Base-by-base conservation (phyloP, 1,284 basidiomycete species). In the Microbotryum violaceum region DNA sequence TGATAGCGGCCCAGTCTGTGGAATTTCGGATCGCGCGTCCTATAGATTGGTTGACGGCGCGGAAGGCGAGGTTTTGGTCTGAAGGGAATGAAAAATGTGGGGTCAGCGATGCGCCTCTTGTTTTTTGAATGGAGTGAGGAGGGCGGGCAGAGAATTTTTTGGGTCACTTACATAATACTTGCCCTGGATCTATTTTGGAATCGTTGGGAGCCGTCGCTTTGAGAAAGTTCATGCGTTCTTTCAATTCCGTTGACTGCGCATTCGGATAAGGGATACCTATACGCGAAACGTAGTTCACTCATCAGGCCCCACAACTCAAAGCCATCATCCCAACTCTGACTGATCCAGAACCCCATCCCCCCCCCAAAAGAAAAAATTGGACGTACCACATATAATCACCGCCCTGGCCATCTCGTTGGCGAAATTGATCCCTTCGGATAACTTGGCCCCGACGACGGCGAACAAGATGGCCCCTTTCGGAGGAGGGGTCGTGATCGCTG, bases 341-440 rank as follows among this genome's bases (percentile, higher is more conserved):
- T 27, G 27, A 27, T 27, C 27, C 27, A 4, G 27, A 27, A 27
- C 6, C 27, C 4, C 4, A 27, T 27, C 27, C 27, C 27, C 4
- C 27, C 27, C 27, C 27, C 6, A 27, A 27, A n/a, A n/a, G n/a
- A n/a, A n/a, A n/a, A n/a, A 27, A 27, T 27, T 27, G 1, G 6
- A 23, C 57, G 4, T 8, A 68, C 66, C 67, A 42, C 67, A 68
- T 14, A 68, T 63, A 23, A 68, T 51, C 45, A 68, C 64, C 9
- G 64, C 66, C 1, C 64, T 62, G 18, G 64, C 67, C 47, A 67
- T 65, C 42, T 69, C 61, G 56, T 72, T 89, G 6, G 89, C 83
- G 75, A 98, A 98, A 76, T 98, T 98, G 70, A 98, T 84, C 2
- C 94, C 94, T 77, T 98, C 94, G 0, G 91, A 96, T 16, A 98